Conservation (phyloP, 257 asterid species). For the Schizonepeta tenuifolia region DNA sequence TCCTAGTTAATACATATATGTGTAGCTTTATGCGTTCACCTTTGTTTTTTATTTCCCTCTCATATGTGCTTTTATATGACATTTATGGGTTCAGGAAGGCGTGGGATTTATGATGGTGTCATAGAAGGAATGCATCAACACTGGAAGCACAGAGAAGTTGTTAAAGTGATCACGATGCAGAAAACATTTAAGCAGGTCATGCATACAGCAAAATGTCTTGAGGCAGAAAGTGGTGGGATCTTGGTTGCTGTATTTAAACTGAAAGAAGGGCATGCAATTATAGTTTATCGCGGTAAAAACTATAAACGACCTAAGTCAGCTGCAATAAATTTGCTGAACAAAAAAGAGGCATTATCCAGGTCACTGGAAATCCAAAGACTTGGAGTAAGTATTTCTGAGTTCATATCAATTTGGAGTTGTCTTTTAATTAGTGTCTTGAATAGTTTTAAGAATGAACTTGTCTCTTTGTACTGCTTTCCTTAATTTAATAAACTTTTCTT, state of each 20-base stretch:
- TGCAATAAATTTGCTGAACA: conserved; percentile 59
- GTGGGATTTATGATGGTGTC: conserved; percentile 76
- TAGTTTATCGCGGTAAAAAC: conserved; percentile 94
- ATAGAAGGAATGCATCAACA: conserved; percentile 91
- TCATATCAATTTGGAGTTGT: not conserved
- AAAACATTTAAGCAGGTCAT: conserved; percentile 62
- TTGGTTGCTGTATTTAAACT: conserved; percentile 69
- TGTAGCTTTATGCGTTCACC: not conserved
- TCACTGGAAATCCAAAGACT: conserved; percentile 88
- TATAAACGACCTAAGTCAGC: conserved; percentile 67
- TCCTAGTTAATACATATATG: not conserved
- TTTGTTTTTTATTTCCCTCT: conserved; percentile 10
- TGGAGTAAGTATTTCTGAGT: conserved; percentile 67
- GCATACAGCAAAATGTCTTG: conserved; percentile 65
- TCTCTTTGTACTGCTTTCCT: not conserved
- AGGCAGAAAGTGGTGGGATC: conserved; percentile 77
- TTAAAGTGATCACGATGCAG: conserved; percentile 92
- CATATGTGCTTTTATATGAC: conserved; percentile 1
- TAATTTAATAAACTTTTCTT: not conserved
- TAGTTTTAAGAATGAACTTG: not conserved
- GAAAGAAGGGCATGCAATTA: conserved; percentile 89
- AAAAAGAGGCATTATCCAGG: conserved; percentile 71
- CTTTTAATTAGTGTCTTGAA: not conserved
- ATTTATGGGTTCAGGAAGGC: conserved; percentile 73
- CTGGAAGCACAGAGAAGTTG: conserved; percentile 94